Conservation (phyloP, 1,284 basidiomycete genomes). For the Cryptococcus maquisensis region DNA sequence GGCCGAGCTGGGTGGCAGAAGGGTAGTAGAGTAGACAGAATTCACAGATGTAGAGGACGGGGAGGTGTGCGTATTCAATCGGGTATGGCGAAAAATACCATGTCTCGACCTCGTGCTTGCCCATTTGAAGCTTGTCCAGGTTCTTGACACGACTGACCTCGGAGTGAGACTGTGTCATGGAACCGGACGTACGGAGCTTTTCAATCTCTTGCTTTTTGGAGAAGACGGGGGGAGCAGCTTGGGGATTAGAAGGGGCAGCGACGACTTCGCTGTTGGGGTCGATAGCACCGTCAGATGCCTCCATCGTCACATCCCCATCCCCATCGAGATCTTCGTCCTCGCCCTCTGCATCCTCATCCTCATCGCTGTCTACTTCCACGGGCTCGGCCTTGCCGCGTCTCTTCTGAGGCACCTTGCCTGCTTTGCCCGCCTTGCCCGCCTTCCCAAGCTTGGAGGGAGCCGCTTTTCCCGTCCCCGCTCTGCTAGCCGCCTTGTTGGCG, state of each 20-base stretch:
- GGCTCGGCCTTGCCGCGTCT: slow-evolving; percentile 56
- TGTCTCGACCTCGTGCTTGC: slow-evolving; percentile 90
- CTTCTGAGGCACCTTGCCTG: slow-evolving; percentile 55
- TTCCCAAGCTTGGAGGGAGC: slow-evolving; percentile 13
- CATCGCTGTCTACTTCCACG: slow-evolving; percentile 30
- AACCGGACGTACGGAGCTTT: slow-evolving; percentile 93
- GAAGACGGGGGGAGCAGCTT: slow-evolving; percentile 57
- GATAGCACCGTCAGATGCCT: slow-evolving; percentile 50
- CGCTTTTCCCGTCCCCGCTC: slow-evolving; percentile 11
- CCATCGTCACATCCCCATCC: slow-evolving; percentile 57
- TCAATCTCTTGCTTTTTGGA: slow-evolving; percentile 98
- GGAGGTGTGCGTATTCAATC: slow-evolving; percentile 92
- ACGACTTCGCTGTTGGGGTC: slow-evolving; percentile 44
- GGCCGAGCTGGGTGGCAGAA: slow-evolving; percentile 76
- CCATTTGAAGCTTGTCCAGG: slow-evolving; percentile 93
- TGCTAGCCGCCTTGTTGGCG: slow-evolving; percentile 61
- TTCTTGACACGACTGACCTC: slow-evolving; percentile 99
- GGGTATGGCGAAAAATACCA: slow-evolving; percentile 99
- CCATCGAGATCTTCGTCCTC: slow-evolving; percentile 58
- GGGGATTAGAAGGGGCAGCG: slow-evolving; percentile 50
- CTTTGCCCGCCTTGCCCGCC: slow-evolving; percentile 30
- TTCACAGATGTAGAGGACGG: slow-evolving; percentile 95
- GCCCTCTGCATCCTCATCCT: slow-evolving; percentile 49
- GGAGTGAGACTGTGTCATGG: slow-evolving; percentile 97
- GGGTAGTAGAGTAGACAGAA: slow-evolving; percentile 92